These are phyloP conservation scores for Heritiera littoralis DNA, from an alignment of 345 rosid genomes.

Conservation along the genomic window DNA sequence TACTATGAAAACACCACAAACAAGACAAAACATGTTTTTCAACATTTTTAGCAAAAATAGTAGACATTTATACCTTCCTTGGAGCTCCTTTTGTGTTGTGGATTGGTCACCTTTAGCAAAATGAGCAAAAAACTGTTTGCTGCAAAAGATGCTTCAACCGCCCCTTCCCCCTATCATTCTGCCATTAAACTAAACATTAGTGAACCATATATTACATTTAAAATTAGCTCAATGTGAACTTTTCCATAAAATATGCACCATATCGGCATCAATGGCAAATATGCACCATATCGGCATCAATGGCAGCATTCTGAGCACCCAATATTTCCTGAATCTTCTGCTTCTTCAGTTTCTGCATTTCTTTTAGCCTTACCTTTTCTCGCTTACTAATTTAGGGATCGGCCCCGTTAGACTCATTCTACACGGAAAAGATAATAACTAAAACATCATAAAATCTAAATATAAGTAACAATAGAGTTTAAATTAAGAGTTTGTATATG, in stretches of 20 bases:
- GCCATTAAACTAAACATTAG: constrained; percentile 28
- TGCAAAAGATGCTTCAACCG: constrained; percentile 87
- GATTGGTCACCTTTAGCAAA: constrained; percentile 89
- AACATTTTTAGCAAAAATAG: not conserved
- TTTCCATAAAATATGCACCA: no score
- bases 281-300: constrained; percentile 88
- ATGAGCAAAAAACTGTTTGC: constrained; percentile 96
- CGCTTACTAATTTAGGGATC: constrained; percentile 68
- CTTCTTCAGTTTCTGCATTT: constrained; percentile 85
- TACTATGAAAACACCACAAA: not conserved
- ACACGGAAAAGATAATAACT: not conserved
- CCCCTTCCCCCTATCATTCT: constrained; percentile 91
- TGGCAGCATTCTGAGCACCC: constrained; percentile 82
- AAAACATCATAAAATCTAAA: not conserved
- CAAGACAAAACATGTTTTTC: not conserved
- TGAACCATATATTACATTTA: not conserved
- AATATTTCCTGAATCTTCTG: constrained; percentile 93
- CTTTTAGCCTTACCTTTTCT: constrained; percentile 78
- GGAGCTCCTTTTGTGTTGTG: constrained; percentile 63
- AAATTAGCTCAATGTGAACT: not conserved
- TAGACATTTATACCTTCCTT: constrained; percentile 69
- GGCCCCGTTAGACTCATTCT: constrained; percentile 53
- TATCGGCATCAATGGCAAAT: no score
- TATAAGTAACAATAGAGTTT: not conserved
- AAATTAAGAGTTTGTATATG: no score